Evolutionary conservation across 2,329 filamentous ascomycete genomes (phyloP), one percentile per base, ranked within the genome.

Genomic region (Colletotrichum gigasporum): DNA sequence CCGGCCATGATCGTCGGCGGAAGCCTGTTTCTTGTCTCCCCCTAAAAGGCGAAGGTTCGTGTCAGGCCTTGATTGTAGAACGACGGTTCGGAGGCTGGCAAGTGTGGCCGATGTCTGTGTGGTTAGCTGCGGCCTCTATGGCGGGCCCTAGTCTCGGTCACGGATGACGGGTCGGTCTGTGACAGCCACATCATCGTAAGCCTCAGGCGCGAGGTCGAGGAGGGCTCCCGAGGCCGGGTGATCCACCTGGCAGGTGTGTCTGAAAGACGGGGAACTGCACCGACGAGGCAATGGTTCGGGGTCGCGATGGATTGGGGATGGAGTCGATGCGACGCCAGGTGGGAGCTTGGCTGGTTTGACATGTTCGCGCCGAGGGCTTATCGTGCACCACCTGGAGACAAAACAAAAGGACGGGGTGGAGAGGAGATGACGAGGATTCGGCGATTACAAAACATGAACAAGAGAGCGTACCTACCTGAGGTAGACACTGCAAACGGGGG

Each of bases 321-420:
- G 47, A 30, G 34, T 52, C 24, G 32, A 63, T 47, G 32, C n/a
- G 28, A 53, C 47, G 12, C 32, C 30, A 32, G 39, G 48, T 47
- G 60, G 45, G 47, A 63, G 45, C 54, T 52, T 52, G 55, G 45
- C 32, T 30, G 26, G 26, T 37, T 47, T 60, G 47, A 57, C 52
- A 53, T 45, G 22, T 60, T 45, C 24, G 54, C 18, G 55, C 61
- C 61, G 61, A 63, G 39, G 39, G 60, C 41, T 39, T 45, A n/a
- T 20, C 35, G 37, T 39, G n/a, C n/a, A n/a, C 16, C 18, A 20
- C 12, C 39, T n/a, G 18, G 12, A 32, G 30, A 6, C 30, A 41
- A 45, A 14, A 18, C 28, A 45, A 18, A 52, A 44, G 37, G 47
- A 34, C 56, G 26, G 41, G 61, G 32, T 64, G 47, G 47, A 42